A percentile compares a stretch with the other conserved stretches of the same genome.
phyloP scores from a whole-genome alignment of 2,329 filamentous ascomycete genomes.

The Xylariaceae sp. region DNA sequence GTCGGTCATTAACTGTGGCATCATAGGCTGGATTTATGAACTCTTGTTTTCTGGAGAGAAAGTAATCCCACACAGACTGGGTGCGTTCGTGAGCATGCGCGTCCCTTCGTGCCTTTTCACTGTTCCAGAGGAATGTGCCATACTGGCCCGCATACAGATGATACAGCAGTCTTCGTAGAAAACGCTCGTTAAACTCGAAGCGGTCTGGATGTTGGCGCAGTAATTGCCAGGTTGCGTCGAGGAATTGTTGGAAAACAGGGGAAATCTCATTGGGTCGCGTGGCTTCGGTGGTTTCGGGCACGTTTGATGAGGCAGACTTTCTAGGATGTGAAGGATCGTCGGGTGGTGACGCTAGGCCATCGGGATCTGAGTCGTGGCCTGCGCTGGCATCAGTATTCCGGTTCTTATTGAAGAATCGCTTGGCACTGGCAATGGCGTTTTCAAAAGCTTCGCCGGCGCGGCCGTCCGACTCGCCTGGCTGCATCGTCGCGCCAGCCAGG shows the following conservation, averaged over 20 bases:
- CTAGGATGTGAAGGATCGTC: constrained; percentile 28
- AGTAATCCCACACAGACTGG: constrained; percentile 93
- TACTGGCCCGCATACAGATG: constrained; percentile 96
- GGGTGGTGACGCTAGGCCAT: constrained; percentile 19
- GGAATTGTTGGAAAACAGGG: constrained; percentile 95
- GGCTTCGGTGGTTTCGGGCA: constrained; percentile 54
- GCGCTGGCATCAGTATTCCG: constrained; percentile 54
- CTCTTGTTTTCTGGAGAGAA: constrained; percentile 72
- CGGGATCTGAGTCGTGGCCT: constrained; percentile 46
- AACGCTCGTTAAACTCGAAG: constrained; percentile 96
- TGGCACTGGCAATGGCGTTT: constrained; percentile 78
- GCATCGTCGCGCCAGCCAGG: constrained; percentile 60
- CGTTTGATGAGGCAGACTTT: constrained; percentile 26
- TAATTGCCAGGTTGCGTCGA: constrained; percentile 90
- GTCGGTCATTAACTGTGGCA: constrained; percentile 67
- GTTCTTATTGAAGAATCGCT: constrained; percentile 84
- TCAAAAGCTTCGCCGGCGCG: constrained; percentile 71
- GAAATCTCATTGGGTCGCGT: constrained; percentile 89
- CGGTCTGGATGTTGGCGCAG: constrained; percentile 78
- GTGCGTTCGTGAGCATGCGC: constrained; percentile 66
- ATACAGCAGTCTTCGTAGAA: constrained; percentile 82
- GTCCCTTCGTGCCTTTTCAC: constrained; percentile 79
- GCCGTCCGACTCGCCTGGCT: constrained; percentile 58
- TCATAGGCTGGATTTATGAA: constrained; percentile 84
- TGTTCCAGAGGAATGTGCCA: constrained; percentile 94